These are phyloP conservation scores for Lachnellula arida DNA, from an alignment of 2,329 filamentous ascomycete genomes.

Conservation along the genomic window DNA sequence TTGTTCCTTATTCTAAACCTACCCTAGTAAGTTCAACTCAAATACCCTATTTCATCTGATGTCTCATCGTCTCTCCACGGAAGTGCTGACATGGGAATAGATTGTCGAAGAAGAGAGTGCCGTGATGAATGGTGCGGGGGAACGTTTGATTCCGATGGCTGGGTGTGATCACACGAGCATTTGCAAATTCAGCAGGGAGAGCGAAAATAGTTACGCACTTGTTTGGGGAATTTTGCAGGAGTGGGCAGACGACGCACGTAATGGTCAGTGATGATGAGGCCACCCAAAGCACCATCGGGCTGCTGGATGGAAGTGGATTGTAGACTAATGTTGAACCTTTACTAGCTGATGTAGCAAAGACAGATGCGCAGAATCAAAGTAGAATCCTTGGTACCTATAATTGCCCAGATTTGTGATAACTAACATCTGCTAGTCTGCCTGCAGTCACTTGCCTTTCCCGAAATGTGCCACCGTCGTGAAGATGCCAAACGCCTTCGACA, in stretches of 20 bases:
- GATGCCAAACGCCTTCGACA: conserved; percentile 21
- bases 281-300: background rate
- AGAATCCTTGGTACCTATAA: background rate
- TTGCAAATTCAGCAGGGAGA: conserved; percentile 9
- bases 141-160: conserved; percentile 3
- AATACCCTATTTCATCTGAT: background rate
- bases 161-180: conserved; percentile 15
- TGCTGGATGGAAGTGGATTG: background rate
- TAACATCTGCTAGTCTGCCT: conserved; percentile 23
- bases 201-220: background rate
- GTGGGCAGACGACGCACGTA: background rate
- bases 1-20: background rate
- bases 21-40: background rate
- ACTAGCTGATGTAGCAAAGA: background rate
- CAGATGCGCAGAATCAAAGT: background rate
- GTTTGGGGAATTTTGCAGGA: background rate
- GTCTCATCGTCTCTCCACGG: background rate
- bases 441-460: conserved; percentile 30
- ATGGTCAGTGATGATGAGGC: conserved; percentile 3
- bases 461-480: conserved; percentile 27
- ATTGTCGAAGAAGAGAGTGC: conserved; percentile 10
- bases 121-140: background rate
- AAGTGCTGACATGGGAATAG: background rate
- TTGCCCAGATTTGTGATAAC: background rate
- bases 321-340: background rate